Conservation (phyloP, 2,329 filamentous ascomycete species). For the Colletotrichum tanaceti region DNA sequence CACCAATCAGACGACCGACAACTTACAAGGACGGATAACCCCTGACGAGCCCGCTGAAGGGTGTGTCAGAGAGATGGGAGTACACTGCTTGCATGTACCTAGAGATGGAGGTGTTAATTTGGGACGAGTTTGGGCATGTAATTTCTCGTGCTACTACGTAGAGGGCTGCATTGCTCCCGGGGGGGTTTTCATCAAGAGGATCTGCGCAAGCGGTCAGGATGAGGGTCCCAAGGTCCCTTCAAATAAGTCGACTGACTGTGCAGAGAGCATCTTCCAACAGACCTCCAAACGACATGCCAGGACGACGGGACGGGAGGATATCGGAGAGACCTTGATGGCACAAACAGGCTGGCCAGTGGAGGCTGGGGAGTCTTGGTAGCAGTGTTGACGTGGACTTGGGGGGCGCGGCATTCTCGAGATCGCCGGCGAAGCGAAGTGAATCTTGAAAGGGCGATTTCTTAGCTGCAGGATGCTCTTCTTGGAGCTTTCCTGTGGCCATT, state of each 20-base stretch:
- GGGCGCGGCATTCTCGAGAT: slow-evolving; percentile 28
- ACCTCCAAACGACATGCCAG: too few relatives aligned
- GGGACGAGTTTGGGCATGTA: slow-evolving; percentile 29
- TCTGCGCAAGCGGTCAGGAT: background rate
- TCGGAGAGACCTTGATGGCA: too few relatives aligned
- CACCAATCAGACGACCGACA: slow-evolving; percentile 32
- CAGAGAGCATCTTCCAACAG: too few relatives aligned
- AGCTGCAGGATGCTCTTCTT: slow-evolving; percentile 36
- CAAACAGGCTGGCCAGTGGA: slow-evolving; percentile 10
- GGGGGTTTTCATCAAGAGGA: background rate
- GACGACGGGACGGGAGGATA: too few relatives aligned
- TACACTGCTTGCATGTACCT: background rate
- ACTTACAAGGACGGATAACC: slow-evolving; percentile 27
- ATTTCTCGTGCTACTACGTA: slow-evolving; percentile 32
- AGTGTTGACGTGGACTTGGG: slow-evolving; percentile 34
- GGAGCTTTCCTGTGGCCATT: slow-evolving; percentile 27
- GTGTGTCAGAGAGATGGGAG: slow-evolving; percentile 18
- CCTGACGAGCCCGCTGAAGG: slow-evolving; percentile 23
- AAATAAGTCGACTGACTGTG: too few relatives aligned
- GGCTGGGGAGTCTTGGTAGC: slow-evolving; percentile 30
- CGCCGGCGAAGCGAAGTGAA: slow-evolving; percentile 29
- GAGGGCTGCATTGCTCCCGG: slow-evolving; percentile 3
- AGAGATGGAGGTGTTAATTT: slow-evolving; percentile 22
- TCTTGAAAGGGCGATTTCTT: slow-evolving; percentile 31
- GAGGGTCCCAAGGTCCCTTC: background rate